These are phyloP conservation scores for Phaeomoniella chlamydospora DNA, from an alignment of 2,329 filamentous ascomycete genomes.

Conservation along the genomic window DNA sequence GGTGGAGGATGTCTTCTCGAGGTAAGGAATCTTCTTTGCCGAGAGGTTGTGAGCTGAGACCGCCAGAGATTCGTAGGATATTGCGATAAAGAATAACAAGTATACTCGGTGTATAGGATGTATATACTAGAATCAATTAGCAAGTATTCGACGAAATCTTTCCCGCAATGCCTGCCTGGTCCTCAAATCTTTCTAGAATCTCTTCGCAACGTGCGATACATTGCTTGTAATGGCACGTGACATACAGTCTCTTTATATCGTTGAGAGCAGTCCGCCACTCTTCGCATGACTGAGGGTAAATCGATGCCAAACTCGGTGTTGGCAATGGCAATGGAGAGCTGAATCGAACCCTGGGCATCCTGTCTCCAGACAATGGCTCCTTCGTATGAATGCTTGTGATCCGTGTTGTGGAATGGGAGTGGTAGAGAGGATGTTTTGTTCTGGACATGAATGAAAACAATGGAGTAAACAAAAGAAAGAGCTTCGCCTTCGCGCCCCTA, in stretches of 20 bases:
- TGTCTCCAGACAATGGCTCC: too few relatives aligned
- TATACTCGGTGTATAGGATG: not conserved
- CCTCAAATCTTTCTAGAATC: not conserved
- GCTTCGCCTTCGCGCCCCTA: too few relatives aligned
- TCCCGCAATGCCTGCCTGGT: too few relatives aligned
- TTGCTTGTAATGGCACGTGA: not conserved
- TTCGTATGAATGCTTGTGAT: too few relatives aligned
- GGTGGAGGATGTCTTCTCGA: not conserved
- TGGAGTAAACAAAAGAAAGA: too few relatives aligned
- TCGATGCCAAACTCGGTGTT: not conserved
- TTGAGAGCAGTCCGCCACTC: not conserved
- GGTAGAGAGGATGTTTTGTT: too few relatives aligned
- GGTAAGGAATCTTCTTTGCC: not conserved
- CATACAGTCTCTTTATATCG: not conserved
- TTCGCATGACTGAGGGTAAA: not conserved
- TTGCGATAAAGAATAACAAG: not conserved
- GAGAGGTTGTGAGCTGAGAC: not conserved
- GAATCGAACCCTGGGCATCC: not conserved
- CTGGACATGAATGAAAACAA: too few relatives aligned
- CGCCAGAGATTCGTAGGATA: not conserved
- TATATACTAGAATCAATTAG: too few relatives aligned
- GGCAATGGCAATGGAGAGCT: not conserved
- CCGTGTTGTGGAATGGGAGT: too few relatives aligned
- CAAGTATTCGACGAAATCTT: too few relatives aligned
- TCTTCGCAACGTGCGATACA: not conserved